Evolutionary conservation across 2,329 filamentous ascomycete species (phyloP), one percentile per base, ranked within the genome.

Genomic region (Aureobasidium subglaciale): DNA sequence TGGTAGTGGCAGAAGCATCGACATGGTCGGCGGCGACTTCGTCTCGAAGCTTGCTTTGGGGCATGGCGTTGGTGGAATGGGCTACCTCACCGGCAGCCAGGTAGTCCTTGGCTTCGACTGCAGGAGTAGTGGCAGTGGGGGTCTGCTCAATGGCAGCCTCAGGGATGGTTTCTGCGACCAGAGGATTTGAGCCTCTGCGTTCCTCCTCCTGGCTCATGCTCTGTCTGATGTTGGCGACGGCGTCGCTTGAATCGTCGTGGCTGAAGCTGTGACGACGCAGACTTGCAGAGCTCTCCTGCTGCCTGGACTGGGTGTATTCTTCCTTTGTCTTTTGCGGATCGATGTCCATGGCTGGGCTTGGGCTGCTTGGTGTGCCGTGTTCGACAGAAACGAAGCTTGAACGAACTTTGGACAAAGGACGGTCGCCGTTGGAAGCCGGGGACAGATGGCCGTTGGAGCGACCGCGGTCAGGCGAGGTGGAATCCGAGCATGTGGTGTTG

Each of bases 351-450:
- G 58, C 46, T 41, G 48, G 41, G 22, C n/a, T 54, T 2, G 43
- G 43, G 30, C 20, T 35, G 32, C 10, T 55, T 13, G 35, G 50
- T 25, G 16, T 43, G 20, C 63, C 63, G 48, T 58, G 65, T 57
- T 72, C 73, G 59, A 77, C 74, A 13, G 74, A 66, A 15, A 77
- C 71, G 64, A 78, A 78, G 59, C 73, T 76, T 54, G 75, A 72
- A 61, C 74, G 69, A 52, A 77, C 67, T 62, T 71, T 77, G 62
- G 73, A 73, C 27, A 67, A 68, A 3, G 72, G 70, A 53, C 68
- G 68, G 7, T 60, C 58, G 18, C 46, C 67, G 37, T 58, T 63
- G 59, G 59, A 63, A 59, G 50, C 64, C 56, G 55, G 61, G 61
- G 27, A 56, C 32, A 59, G 56, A 55, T 64, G 65, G 62, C 66